Conservation (phyloP, 2,329 filamentous ascomycete genomes). For the Sporothrix globosa region DNA sequence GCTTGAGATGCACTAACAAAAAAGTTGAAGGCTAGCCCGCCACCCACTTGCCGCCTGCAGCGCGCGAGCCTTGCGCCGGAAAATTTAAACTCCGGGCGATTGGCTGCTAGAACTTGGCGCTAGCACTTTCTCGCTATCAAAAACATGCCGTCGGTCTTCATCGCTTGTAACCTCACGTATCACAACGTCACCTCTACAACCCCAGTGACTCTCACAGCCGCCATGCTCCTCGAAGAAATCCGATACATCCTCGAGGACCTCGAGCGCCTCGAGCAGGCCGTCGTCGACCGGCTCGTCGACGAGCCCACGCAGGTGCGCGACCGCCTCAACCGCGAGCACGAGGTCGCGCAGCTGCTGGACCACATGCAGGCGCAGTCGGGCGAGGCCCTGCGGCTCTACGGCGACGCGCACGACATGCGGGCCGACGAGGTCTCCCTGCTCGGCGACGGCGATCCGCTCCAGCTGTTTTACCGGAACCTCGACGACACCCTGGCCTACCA, state of each 20-base stretch:
- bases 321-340: conserved; percentile 86
- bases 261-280: conserved; percentile 91
- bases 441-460: conserved; percentile 79
- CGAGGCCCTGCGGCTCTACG: conserved; percentile 80
- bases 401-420: conserved; percentile 71
- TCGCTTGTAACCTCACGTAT: background rate
- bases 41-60: conserved; percentile 1
- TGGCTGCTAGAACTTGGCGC: background rate
- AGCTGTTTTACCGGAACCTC: conserved; percentile 87
- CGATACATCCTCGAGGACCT: conserved; percentile 94
- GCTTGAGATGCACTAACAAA: conserved; percentile 27
- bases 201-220: conserved; percentile 33
- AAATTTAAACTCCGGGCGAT: conserved; percentile 28
- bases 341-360: conserved; percentile 81
- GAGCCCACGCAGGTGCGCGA: conserved; percentile 93
- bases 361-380: conserved; percentile 86
- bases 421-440: conserved; percentile 82
- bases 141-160: background rate
- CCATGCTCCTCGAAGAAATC: conserved; percentile 88
- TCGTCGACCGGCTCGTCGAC: conserved; percentile 84
- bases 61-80: conserved; percentile 33
- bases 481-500: conserved; percentile 84
- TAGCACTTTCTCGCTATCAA: background rate
- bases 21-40: conserved; percentile 30
- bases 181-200: background rate